A percentile compares a stretch with the other conserved stretches of the same genome.
Evolutionary conservation across 768 basidiomycete genomes (phyloP).

Genomic region (Boletus barrowsii): DNA sequence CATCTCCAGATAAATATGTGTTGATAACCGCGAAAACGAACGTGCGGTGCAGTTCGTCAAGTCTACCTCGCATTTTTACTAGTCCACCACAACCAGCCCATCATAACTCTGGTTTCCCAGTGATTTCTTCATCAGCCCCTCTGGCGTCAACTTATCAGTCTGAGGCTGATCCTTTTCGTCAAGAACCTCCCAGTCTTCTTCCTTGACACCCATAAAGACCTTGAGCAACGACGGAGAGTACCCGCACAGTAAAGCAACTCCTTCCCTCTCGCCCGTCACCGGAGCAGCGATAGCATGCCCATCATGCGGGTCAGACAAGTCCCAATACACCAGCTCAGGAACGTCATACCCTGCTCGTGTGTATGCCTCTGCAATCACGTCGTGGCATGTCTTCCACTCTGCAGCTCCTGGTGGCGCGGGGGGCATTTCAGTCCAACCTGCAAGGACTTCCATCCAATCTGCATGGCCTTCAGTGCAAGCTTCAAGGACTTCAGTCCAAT

Average conservation of each 20-base stretch:
- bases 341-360: constrained; percentile 62
- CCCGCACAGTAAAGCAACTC: constrained; percentile 68
- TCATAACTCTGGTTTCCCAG: constrained; percentile 49
- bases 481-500: too few species aligned
- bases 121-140: constrained; percentile 46
- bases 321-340: constrained; percentile 74
- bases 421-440: too few species aligned
- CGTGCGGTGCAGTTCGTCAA: too few species aligned
- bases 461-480: too few species aligned
- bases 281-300: constrained; percentile 38
- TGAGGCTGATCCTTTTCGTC: constrained; percentile 17
- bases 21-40: too few species aligned
- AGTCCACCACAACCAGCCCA: constrained; percentile 33
- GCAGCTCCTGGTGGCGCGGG: background rate
- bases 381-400: constrained; percentile 62
- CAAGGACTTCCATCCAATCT: too few species aligned
- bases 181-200: too few species aligned
- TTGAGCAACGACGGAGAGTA: constrained; percentile 70
- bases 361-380: constrained; percentile 53
- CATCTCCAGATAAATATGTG: too few species aligned
- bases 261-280: constrained; percentile 49
- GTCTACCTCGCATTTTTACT: background rate
- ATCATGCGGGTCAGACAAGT: constrained; percentile 37
- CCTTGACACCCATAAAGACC: constrained; percentile 60
- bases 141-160: constrained; percentile 37